Conservation (phyloP, 2,329 filamentous ascomycete genomes). For the Sporothrix dimorphospora region DNA sequence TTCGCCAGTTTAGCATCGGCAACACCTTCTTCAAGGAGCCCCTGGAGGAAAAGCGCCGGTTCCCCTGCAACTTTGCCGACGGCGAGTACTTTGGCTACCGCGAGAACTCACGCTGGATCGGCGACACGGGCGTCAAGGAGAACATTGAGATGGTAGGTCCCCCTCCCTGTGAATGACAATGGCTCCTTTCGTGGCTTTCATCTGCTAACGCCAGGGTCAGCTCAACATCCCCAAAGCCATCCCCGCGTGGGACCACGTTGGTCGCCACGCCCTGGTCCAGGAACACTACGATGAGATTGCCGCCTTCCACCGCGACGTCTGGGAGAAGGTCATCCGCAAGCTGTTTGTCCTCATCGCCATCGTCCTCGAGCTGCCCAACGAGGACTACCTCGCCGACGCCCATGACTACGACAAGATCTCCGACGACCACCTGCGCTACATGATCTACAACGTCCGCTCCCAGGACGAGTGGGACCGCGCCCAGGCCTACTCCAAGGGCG, state of each 20-base stretch:
- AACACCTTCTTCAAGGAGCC: slow-evolving; percentile 55
- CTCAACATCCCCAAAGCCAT: slow-evolving; percentile 54
- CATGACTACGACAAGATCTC: slow-evolving; percentile 55
- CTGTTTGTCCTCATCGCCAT: slow-evolving; percentile 41
- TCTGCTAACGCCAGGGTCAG: slow-evolving; percentile 18
- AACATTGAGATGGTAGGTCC: slow-evolving; percentile 54
- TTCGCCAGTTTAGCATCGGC: slow-evolving; percentile 55
- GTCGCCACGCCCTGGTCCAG: slow-evolving; percentile 41
- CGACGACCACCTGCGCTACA: slow-evolving; percentile 59
- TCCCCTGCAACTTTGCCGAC: slow-evolving; percentile 35
- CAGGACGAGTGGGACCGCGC: slow-evolving; percentile 44
- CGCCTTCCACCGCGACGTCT: slow-evolving; percentile 43
- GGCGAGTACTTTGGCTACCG: slow-evolving; percentile 52
- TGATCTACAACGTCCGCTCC: slow-evolving; percentile 53
- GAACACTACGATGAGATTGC: slow-evolving; percentile 52
- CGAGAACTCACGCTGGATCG: slow-evolving; percentile 45
- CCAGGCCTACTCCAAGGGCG: slow-evolving; percentile 53
- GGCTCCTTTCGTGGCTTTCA: too few relatives aligned
- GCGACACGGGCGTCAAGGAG: slow-evolving; percentile 45
- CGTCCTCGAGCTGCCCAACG: slow-evolving; percentile 54
- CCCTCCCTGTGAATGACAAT: neutral
- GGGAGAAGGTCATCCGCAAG: slow-evolving; percentile 34
- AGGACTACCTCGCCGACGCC: slow-evolving; percentile 53
- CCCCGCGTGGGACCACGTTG: slow-evolving; percentile 31
- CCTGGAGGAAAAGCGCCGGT: slow-evolving; percentile 45